These are phyloP conservation scores for Trichoderma polysporum DNA, from an alignment of 2,329 filamentous ascomycete species.

Conservation along the genomic window DNA sequence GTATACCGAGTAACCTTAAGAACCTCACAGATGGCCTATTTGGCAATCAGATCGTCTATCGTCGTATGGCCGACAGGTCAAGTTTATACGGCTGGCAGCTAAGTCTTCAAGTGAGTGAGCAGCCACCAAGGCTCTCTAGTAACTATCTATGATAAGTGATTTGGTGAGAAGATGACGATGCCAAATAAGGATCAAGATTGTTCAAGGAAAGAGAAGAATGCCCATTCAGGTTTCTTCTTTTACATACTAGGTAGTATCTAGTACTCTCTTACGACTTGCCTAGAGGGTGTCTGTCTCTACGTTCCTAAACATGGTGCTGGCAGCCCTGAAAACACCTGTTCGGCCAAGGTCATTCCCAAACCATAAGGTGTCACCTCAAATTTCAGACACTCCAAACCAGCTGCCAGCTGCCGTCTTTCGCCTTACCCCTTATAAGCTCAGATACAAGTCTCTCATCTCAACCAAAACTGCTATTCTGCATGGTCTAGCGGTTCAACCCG, in stretches of 20 bases:
- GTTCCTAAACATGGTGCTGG: neutral
- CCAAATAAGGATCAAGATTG: neutral
- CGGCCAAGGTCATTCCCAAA: neutral
- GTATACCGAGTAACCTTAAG: no score
- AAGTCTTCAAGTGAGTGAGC: neutral
- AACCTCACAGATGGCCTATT: no score
- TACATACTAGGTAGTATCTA: neutral
- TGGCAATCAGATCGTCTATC: neutral
- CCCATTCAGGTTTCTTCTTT: no score
- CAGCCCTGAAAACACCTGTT: neutral
- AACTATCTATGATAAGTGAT: neutral
- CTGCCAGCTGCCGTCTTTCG: neutral
- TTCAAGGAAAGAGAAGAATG: neutral
- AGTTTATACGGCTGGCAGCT: no score
- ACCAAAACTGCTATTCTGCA: neutral
- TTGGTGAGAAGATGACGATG: neutral
- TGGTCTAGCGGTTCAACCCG: slow-evolving; percentile 7
- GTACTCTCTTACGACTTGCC: no score
- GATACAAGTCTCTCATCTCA: neutral
- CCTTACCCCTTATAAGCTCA: neutral
- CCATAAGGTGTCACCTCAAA: neutral
- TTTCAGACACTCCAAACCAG: no score
- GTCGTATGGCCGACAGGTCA: no score
- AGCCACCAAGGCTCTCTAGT: neutral
- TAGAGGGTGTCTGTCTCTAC: no score